Conservation (phyloP, 306 rosid species). For the Cercis canadensis region DNA sequence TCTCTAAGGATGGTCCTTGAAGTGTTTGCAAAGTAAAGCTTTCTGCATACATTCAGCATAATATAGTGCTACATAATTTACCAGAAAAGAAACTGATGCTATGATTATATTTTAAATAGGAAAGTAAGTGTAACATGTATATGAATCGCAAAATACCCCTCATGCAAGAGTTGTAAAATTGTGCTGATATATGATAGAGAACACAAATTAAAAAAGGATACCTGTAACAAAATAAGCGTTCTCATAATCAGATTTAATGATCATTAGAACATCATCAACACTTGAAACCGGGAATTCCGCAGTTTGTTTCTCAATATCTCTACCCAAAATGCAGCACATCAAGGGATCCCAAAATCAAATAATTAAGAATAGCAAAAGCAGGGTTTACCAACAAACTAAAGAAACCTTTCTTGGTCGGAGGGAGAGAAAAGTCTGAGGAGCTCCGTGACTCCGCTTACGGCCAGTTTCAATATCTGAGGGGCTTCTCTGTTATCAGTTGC, state of each 20-base stretch:
- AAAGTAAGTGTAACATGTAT: too few relatives aligned
- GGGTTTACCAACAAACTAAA: constrained; percentile 1
- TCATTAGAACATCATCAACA: constrained; percentile 69
- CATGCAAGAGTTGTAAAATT: too few relatives aligned
- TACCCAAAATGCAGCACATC: constrained; percentile 34
- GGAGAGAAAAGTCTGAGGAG: constrained; percentile 71
- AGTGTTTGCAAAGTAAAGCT: background rate
- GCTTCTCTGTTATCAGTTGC: constrained; percentile 41
- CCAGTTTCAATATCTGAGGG: constrained; percentile 62
- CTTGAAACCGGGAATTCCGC: constrained; percentile 52
- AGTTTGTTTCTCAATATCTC: constrained; percentile 34
- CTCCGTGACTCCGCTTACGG: constrained; percentile 74
- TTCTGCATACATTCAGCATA: background rate
- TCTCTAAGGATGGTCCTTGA: background rate
- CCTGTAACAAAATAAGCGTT: constrained; percentile 87
- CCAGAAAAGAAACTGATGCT: constrained; percentile 1
- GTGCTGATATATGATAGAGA: background rate
- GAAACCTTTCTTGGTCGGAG: constrained; percentile 47
- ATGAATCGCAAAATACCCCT: background rate
- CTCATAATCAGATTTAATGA: constrained; percentile 60
- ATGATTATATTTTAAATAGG: background rate
- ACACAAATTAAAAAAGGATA: background rate
- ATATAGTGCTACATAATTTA: too few relatives aligned
- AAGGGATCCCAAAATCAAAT: too few relatives aligned
- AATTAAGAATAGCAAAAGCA: background rate